phyloP scores from a whole-genome alignment of 495 filamentous ascomycete genomes.

The Parmelia sp. region DNA sequence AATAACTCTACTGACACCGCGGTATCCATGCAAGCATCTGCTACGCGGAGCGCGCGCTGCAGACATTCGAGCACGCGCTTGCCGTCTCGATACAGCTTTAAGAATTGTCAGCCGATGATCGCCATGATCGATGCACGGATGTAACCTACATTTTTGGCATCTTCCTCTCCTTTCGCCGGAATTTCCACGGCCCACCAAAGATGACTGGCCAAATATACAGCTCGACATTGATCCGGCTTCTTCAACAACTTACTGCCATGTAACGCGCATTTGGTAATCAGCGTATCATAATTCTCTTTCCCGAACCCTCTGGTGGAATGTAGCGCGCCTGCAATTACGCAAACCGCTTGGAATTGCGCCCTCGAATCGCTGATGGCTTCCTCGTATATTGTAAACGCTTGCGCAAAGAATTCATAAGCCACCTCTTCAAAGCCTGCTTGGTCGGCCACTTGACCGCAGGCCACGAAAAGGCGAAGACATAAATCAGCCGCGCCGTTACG shows the following conservation, averaged over 20 bases:
- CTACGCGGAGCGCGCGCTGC: constrained; percentile 89
- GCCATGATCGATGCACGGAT: neutral
- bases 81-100: constrained; percentile 90
- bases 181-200: constrained; percentile 97
- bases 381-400: constrained; percentile 97
- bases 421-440: constrained; percentile 91
- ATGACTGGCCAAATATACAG: constrained; percentile 92
- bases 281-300: constrained; percentile 95
- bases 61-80: constrained; percentile 95
- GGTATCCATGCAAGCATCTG: constrained; percentile 99
- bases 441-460: constrained; percentile 88
- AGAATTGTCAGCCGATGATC: constrained; percentile 24
- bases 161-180: constrained; percentile 70
- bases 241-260: constrained; percentile 96
- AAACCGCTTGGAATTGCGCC: constrained; percentile 96
- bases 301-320: constrained; percentile 81
- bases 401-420: constrained; percentile 96
- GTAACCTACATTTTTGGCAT: constrained; percentile 66
- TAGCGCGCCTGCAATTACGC: constrained; percentile 82
- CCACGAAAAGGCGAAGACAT: constrained; percentile 77
- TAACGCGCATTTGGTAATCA: constrained; percentile 94
- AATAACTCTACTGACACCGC: constrained; percentile 95
- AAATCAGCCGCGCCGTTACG: constrained; percentile 81
- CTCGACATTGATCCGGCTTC: constrained; percentile 95
- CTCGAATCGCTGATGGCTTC: constrained; percentile 91